Percentiles rank a stretch among this genome's conserved stretches.
phyloP scores from a whole-genome alignment of 1,139 yeast species.

The Candida sp. region DNA sequence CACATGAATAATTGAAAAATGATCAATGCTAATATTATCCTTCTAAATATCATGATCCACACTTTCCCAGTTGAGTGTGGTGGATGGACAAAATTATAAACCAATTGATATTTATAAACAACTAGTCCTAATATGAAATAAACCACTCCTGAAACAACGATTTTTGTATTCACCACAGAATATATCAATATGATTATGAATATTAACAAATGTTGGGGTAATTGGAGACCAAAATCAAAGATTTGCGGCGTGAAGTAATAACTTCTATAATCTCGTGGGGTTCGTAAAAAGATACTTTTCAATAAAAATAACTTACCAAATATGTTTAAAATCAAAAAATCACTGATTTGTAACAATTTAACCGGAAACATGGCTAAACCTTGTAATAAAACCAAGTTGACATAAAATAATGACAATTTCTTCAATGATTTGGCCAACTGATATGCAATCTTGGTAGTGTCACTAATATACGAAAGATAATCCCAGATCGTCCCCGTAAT shows the following conservation, averaged over 20 bases:
- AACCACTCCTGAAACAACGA: constrained; percentile 58
- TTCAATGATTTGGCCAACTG: constrained; percentile 70
- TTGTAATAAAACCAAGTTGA: constrained; percentile 69
- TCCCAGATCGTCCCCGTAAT: constrained; percentile 79
- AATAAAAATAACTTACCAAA: constrained; percentile 59
- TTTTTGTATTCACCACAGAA: constrained; percentile 65
- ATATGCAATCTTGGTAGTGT: constrained; percentile 70
- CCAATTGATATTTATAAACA: constrained; percentile 64
- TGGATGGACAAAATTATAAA: constrained; percentile 66
- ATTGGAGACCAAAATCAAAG: constrained; percentile 61
- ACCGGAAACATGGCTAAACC: constrained; percentile 80
- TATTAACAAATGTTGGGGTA: constrained; percentile 64
- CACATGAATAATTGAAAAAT: constrained; percentile 66
- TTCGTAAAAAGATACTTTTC: constrained; percentile 43
- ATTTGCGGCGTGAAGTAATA: constrained; percentile 65
- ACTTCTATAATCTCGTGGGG: constrained; percentile 59
- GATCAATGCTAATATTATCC: constrained; percentile 58
- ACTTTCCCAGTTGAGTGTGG: constrained; percentile 72
- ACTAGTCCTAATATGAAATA: constrained; percentile 61
- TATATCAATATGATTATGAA: constrained; percentile 61
- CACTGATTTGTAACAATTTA: constrained; percentile 56
- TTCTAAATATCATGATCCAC: constrained; percentile 66
- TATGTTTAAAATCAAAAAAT: constrained; percentile 41
- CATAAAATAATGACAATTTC: constrained; percentile 68
- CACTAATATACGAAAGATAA: constrained; percentile 73